phyloP scores from a whole-genome alignment of 768 basidiomycete genomes.

The Paxillus involutus region DNA sequence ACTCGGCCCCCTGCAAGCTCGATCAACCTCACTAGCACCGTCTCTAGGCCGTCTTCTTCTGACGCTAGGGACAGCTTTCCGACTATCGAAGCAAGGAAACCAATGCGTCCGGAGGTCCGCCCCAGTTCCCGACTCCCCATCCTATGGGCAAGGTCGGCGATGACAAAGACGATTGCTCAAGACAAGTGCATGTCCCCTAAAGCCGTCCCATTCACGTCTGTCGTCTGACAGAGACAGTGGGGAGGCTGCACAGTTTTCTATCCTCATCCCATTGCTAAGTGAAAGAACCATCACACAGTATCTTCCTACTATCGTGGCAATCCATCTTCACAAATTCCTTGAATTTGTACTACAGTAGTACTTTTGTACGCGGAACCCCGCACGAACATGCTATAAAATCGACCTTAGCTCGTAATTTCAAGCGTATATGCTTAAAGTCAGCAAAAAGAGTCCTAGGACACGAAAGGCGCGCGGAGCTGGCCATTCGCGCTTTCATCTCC shows the following conservation, averaged over 20 bases:
- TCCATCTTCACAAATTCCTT: not conserved
- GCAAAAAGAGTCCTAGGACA: not conserved
- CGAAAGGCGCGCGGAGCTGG: too few relatives aligned
- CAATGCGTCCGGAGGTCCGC: constrained; percentile 5
- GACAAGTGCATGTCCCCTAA: not conserved
- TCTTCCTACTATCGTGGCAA: not conserved
- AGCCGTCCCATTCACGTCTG: constrained; percentile 1
- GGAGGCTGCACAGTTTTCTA: too few relatives aligned
- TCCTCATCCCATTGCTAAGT: not conserved
- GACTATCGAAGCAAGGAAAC: constrained; percentile 13
- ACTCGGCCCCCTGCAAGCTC: constrained; percentile 11
- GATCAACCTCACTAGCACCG: constrained; percentile 20
- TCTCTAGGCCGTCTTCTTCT: not conserved
- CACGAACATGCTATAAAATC: not conserved
- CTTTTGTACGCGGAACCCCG: not conserved
- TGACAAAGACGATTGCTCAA: constrained; percentile 7
- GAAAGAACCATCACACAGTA: too few relatives aligned
- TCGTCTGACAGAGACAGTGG: too few relatives aligned
- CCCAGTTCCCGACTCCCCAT: constrained; percentile 13
- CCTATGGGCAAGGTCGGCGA: constrained; percentile 15
- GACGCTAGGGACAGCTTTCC: not conserved
- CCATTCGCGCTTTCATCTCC: constrained; percentile 47
- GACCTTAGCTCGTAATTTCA: not conserved
- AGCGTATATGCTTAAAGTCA: not conserved
- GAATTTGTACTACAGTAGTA: constrained; percentile 6